These are phyloP conservation scores for Ophiostoma quercus DNA, from an alignment of 2,329 filamentous ascomycete genomes.

Conservation along the genomic window DNA sequence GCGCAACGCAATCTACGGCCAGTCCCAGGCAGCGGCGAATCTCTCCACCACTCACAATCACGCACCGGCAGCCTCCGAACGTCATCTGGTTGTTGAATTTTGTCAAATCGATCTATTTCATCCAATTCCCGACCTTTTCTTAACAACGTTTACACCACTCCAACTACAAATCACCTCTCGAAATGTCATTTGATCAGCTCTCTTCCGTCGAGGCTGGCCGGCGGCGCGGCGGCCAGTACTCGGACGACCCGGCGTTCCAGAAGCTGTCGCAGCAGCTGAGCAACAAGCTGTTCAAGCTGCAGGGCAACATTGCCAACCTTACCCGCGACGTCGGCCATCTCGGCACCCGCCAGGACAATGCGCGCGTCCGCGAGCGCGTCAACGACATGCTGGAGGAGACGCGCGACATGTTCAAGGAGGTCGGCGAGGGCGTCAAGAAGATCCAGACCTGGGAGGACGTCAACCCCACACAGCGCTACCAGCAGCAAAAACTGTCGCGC, in stretches of 20 bases:
- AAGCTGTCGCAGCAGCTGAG: conserved; percentile 75
- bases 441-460: conserved; percentile 82
- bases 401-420: conserved; percentile 78
- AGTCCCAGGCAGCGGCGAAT: conserved; percentile 7
- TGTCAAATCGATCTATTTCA: neutral
- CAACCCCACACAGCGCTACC: conserved; percentile 89
- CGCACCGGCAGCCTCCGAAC: conserved; percentile 11
- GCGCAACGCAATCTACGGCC: conserved; percentile 8
- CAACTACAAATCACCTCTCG: neutral
- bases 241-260: conserved; percentile 89
- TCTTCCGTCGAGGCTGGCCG: conserved; percentile 74
- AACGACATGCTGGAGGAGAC: conserved; percentile 84
- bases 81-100: neutral
- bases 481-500: conserved; percentile 87
- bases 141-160: neutral
- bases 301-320: conserved; percentile 79
- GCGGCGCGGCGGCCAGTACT: conserved; percentile 56
- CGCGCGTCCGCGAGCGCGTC: conserved; percentile 83
- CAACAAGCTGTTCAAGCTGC: conserved; percentile 82
- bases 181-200: conserved; percentile 88
- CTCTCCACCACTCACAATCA: neutral
- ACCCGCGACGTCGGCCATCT: conserved; percentile 78
- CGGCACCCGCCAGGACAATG: conserved; percentile 85
- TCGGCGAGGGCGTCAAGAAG: conserved; percentile 90
- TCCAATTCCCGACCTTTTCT: neutral